A percentile compares a stretch with the other conserved stretches of the same genome.
Evolutionary conservation across 129 eudicot species (phyloP).

Genomic region (Escallonia rubra): DNA sequence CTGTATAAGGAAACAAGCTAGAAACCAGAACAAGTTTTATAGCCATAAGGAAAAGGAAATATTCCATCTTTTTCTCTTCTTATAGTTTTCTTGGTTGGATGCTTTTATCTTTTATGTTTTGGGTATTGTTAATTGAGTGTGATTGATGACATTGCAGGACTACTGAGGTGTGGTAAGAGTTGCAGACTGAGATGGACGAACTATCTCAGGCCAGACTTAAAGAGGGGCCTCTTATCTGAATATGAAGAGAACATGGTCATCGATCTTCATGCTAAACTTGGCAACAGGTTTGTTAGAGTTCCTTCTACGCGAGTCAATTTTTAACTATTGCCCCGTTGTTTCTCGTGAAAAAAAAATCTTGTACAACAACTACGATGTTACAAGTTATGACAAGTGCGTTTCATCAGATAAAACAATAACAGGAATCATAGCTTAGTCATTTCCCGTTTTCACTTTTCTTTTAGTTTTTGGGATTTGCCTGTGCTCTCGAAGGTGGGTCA

Average conservation of each 20-base stretch:
- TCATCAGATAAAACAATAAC: neutral
- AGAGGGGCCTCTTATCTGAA: slow-evolving; percentile 68
- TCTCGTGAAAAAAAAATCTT: too few relatives aligned
- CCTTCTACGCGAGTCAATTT: neutral
- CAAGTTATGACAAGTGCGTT: too few relatives aligned
- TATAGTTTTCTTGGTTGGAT: too few relatives aligned
- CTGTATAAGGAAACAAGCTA: too few relatives aligned
- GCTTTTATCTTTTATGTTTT: too few relatives aligned
- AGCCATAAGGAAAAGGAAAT: too few relatives aligned
- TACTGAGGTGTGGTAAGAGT: slow-evolving; percentile 83
- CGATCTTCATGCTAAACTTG: slow-evolving; percentile 84
- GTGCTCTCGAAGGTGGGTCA: slow-evolving; percentile 10
- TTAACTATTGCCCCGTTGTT: too few relatives aligned
- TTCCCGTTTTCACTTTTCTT: neutral
- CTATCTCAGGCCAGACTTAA: slow-evolving; percentile 69
- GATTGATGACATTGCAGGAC: slow-evolving; percentile 42
- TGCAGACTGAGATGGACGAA: slow-evolving; percentile 91
- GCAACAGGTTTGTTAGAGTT: slow-evolving; percentile 44
- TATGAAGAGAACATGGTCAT: slow-evolving; percentile 71
- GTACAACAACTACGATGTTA: too few relatives aligned
- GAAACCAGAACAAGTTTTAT: too few relatives aligned
- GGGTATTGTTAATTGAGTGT: neutral
- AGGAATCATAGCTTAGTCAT: neutral
- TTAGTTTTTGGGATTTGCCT: slow-evolving; percentile 2
- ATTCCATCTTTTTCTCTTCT: too few relatives aligned